These are phyloP conservation scores for Fraxinus xanthoxyloides DNA, from an alignment of 305 asterid species.

Conservation along the genomic window DNA sequence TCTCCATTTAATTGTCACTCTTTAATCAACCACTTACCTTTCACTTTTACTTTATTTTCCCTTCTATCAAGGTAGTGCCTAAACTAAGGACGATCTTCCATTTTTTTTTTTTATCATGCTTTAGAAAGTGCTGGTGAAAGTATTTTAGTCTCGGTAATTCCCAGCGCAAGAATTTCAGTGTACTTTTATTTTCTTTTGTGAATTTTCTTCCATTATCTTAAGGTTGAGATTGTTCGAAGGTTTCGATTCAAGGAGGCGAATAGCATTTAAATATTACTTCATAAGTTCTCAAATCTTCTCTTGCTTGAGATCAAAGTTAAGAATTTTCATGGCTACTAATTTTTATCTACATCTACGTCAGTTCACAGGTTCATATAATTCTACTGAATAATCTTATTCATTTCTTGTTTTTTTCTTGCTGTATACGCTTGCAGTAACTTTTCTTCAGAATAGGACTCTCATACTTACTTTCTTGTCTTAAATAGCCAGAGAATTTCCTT, in stretches of 20 bases:
- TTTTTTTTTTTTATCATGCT: neutral
- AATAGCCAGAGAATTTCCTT: slow-evolving; percentile 41
- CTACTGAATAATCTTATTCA: neutral
- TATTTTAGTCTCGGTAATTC: neutral
- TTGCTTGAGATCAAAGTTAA: slow-evolving; percentile 3
- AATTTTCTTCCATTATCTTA: neutral
- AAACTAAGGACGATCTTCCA: neutral
- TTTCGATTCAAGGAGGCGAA: neutral
- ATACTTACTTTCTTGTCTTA: slow-evolving; percentile 20
- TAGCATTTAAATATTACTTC: neutral
- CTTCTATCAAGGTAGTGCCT: slow-evolving; percentile 2
- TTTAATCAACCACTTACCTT: neutral
- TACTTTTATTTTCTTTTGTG: neutral
- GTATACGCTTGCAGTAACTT: neutral
- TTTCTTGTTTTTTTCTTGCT: neutral
- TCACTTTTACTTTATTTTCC: slow-evolving; percentile 3
- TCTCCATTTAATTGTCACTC: neutral
- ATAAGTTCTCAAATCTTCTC: neutral
- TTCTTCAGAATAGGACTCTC: neutral
- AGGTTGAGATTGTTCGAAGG: neutral
- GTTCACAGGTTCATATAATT: neutral
- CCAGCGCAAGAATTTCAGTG: neutral
- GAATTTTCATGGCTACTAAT: neutral
- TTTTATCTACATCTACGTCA: neutral
- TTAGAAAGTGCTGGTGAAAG: neutral